Conservation (phyloP, 441 rosid species). For the Eutrema salsugineum region DNA sequence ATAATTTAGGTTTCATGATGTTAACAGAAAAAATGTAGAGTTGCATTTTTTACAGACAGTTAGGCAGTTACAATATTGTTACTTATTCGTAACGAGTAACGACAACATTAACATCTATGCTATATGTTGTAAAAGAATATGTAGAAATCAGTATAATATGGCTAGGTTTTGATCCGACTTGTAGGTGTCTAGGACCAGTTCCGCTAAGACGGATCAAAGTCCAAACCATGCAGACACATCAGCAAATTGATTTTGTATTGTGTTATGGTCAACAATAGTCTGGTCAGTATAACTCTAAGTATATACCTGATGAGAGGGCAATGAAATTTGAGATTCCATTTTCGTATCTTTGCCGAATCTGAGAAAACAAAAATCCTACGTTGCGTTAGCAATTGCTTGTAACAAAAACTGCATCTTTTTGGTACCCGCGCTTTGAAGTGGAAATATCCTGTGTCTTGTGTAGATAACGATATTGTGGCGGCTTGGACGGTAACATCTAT, state of each 20-base stretch:
- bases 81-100: not conserved
- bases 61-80: not conserved
- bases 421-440: not conserved
- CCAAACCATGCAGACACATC: not conserved
- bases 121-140: no score
- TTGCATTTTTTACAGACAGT: not conserved
- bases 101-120: not conserved
- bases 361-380: not conserved
- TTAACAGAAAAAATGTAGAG: not conserved
- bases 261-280: not conserved
- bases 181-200: not conserved
- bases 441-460: not conserved
- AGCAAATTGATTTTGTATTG: not conserved
- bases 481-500: not conserved
- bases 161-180: not conserved
- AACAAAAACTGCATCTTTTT: not conserved
- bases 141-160: not conserved
- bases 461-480: constrained; percentile 2
- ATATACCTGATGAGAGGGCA: no score
- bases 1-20: not conserved
- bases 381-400: not conserved
- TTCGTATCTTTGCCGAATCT: not conserved
- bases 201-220: not conserved
- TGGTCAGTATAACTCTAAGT: not conserved
- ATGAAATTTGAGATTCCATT: not conserved